Conservation (phyloP, 106 monocot species). For the Xerophyta viscosa region DNA sequence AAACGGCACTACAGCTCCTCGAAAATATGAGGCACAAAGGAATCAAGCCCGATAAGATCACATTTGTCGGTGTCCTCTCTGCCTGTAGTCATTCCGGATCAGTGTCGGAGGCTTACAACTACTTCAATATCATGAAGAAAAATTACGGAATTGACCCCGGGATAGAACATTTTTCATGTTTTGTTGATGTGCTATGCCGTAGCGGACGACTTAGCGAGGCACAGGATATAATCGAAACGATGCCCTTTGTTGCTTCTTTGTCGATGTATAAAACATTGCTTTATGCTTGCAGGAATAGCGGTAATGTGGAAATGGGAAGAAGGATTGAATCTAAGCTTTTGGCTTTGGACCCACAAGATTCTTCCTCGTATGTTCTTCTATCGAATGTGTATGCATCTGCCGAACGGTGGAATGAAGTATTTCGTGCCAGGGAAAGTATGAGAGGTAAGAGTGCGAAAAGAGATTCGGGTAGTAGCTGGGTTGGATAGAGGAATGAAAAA, state of each 20-base stretch:
- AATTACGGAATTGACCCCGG: constrained; percentile 53
- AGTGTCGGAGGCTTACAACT: constrained; percentile 43
- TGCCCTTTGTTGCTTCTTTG: constrained; percentile 57
- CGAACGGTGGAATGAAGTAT: constrained; percentile 39
- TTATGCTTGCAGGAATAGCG: constrained; percentile 53
- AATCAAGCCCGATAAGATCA: constrained; percentile 55
- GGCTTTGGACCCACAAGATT: constrained; percentile 41
- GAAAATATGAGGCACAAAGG: constrained; percentile 28
- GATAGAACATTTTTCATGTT: constrained; percentile 67
- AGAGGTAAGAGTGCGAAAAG: constrained; percentile 47
- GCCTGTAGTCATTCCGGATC: constrained; percentile 79
- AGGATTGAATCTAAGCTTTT: constrained; percentile 38
- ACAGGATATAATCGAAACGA: constrained; percentile 45
- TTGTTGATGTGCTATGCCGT: constrained; percentile 60
- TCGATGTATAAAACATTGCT: constrained; percentile 56
- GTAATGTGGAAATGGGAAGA: constrained; percentile 38
- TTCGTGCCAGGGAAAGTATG: constrained; percentile 44
- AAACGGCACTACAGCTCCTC: constrained; percentile 41
- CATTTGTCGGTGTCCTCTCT: constrained; percentile 57
- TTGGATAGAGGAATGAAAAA: too few relatives aligned
- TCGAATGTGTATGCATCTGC: constrained; percentile 60
- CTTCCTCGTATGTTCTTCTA: constrained; percentile 75
- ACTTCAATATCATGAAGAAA: constrained; percentile 44
- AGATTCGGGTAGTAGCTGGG: constrained; percentile 71
- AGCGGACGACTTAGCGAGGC: constrained; percentile 48